Evolutionary conservation across 2,329 filamentous ascomycete genomes (phyloP).

Genomic region (Moelleriella libera): DNA sequence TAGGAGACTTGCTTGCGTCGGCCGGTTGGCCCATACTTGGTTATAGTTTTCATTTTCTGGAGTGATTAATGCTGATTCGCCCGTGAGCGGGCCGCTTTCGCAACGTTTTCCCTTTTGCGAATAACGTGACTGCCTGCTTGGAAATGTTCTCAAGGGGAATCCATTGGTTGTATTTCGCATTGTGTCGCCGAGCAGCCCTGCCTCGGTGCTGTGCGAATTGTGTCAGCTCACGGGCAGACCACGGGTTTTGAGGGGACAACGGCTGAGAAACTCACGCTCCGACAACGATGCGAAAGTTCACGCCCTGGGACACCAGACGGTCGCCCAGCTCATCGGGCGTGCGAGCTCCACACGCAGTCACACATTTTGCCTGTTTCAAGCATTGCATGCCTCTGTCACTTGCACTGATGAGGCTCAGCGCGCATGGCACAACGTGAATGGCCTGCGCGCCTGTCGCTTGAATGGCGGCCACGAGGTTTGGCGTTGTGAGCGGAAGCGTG

Average conservation of each 20-base stretch:
- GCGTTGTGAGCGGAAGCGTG: not conserved
- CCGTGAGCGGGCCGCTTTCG: no score
- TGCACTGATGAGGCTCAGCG: not conserved
- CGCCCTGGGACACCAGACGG: not conserved
- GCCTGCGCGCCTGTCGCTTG: not conserved
- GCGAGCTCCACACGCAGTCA: not conserved
- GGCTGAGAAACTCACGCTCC: not conserved
- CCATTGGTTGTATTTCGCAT: not conserved
- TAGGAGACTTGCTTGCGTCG: no score
- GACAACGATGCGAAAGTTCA: not conserved
- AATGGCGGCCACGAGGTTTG: not conserved
- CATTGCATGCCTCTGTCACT: not conserved
- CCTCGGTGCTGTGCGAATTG: not conserved
- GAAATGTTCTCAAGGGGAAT: no score
- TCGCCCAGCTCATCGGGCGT: not conserved
- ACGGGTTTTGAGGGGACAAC: no score
- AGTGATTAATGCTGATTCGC: no score
- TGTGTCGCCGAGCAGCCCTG: not conserved
- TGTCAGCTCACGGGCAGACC: not conserved
- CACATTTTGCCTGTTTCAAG: not conserved
- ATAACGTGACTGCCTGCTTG: no score
- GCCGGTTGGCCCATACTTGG: no score
- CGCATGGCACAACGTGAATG: not conserved
- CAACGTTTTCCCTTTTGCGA: no score
- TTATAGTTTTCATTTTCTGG: no score